These are phyloP conservation scores for Trichoderma aggressivum DNA, from an alignment of 2,329 filamentous ascomycete species.

Conservation along the genomic window DNA sequence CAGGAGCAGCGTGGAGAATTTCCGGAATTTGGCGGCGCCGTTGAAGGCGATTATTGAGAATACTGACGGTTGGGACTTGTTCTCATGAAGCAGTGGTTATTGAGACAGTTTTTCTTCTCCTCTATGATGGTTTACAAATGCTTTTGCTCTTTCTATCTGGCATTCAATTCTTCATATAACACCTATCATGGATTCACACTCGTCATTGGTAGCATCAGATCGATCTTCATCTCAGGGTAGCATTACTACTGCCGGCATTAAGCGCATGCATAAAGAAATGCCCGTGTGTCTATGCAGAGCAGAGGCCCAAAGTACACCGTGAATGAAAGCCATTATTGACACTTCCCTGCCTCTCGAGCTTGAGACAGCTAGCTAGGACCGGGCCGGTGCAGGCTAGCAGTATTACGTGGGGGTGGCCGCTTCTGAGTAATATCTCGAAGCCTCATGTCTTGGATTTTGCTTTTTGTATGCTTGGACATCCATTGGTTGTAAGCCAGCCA, in stretches of 20 bases:
- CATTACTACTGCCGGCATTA: not conserved
- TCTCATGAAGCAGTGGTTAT: not conserved
- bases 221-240: not conserved
- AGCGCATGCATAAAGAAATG: not conserved
- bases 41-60: not conserved
- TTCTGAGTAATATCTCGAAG: not conserved
- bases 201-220: not conserved
- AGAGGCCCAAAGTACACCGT: not conserved
- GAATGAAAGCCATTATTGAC: not conserved
- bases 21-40: not conserved
- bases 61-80: not conserved
- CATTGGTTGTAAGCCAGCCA: not conserved
- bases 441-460: not conserved
- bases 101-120: not conserved
- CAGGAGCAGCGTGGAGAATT: conserved; percentile 6
- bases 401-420: not conserved
- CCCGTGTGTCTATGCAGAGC: not conserved
- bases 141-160: not conserved
- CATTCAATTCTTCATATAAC: too few relatives aligned
- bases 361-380: not conserved
- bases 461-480: not conserved
- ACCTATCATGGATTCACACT: not conserved
- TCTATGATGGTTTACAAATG: not conserved
- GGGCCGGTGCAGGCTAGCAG: not conserved
- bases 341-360: not conserved